Conservation (phyloP, 345 rosid genomes). For the Gossypium bickii region DNA sequence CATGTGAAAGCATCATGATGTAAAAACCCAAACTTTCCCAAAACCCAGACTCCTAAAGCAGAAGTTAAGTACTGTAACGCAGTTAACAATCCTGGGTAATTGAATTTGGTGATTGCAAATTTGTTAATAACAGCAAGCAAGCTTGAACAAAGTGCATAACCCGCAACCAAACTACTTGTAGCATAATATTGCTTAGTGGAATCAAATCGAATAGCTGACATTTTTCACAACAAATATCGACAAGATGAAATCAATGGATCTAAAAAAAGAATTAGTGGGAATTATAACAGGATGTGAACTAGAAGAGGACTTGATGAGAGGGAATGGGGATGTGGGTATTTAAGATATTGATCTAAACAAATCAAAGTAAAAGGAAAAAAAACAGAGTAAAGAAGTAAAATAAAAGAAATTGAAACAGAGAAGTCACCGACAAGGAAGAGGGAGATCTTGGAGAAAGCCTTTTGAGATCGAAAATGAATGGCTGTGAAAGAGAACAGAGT, state of each 20-base stretch:
- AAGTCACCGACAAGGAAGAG: slow-evolving; percentile 9
- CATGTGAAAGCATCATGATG: slow-evolving; percentile 72
- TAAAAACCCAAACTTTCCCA: slow-evolving; percentile 75
- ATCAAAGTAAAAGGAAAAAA: background rate
- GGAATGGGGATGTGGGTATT: slow-evolving; percentile 6
- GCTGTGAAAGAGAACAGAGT: background rate
- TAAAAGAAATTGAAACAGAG: slow-evolving; percentile 3
- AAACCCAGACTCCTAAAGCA: slow-evolving; percentile 71
- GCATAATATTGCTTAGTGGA: slow-evolving; percentile 43
- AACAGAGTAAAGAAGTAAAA: background rate
- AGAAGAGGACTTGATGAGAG: background rate
- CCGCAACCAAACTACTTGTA: slow-evolving; percentile 75
- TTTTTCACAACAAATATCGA: slow-evolving; percentile 3
- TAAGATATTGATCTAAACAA: background rate
- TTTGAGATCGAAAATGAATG: background rate
- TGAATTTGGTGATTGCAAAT: slow-evolving; percentile 83
- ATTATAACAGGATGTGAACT: background rate
- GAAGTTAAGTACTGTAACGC: slow-evolving; percentile 86
- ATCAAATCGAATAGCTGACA: slow-evolving; percentile 45
- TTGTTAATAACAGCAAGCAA: slow-evolving; percentile 96
- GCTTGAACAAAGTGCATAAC: slow-evolving; percentile 97
- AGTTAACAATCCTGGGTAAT: slow-evolving; percentile 85
- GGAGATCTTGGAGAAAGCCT: slow-evolving; percentile 8
- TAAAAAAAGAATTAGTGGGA: background rate
- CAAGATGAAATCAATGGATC: background rate